Conservation (phyloP, 2,329 filamentous ascomycete species). For the Exophiala oligosperma region DNA sequence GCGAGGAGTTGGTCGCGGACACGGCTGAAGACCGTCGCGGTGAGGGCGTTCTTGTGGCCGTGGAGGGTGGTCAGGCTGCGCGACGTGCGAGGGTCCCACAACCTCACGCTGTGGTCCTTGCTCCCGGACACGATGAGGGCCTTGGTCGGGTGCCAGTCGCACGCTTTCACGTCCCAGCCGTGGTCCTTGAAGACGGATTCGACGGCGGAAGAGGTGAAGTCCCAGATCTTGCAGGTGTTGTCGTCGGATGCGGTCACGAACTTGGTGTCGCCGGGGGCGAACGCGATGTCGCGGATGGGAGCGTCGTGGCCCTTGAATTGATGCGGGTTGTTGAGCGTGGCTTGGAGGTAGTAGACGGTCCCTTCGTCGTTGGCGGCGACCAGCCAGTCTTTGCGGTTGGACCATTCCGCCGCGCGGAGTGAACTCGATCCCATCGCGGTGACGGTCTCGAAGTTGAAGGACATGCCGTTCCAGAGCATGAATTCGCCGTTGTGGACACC, state of each 20-base stretch:
- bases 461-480: conserved; percentile 97
- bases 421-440: conserved; percentile 66
- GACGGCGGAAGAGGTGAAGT: conserved; percentile 83
- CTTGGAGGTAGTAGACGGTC: conserved; percentile 97
- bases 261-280: conserved; percentile 90
- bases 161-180: conserved; percentile 95
- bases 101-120: conserved; percentile 94
- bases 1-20: conserved; percentile 82
- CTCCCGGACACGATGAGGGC: conserved; percentile 92
- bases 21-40: conserved; percentile 86
- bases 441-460: conserved; percentile 99
- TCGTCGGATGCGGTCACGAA: conserved; percentile 97
- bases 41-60: conserved; percentile 96
- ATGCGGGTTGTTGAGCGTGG: conserved; percentile 98
- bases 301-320: conserved; percentile 89
- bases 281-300: conserved; percentile 86
- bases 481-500: conserved; percentile 97
- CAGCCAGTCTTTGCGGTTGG: conserved; percentile 95
- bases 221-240: conserved; percentile 89
- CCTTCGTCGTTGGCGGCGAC: conserved; percentile 94
- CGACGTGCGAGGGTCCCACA: conserved; percentile 94
- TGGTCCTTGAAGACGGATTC: conserved; percentile 88
- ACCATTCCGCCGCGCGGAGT: conserved; percentile 81
- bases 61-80: conserved; percentile 91
- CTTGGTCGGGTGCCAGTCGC: conserved; percentile 97